Base-by-base conservation (phyloP, 2,329 filamentous ascomycete genomes). In the Bipolaris oryzae region DNA sequence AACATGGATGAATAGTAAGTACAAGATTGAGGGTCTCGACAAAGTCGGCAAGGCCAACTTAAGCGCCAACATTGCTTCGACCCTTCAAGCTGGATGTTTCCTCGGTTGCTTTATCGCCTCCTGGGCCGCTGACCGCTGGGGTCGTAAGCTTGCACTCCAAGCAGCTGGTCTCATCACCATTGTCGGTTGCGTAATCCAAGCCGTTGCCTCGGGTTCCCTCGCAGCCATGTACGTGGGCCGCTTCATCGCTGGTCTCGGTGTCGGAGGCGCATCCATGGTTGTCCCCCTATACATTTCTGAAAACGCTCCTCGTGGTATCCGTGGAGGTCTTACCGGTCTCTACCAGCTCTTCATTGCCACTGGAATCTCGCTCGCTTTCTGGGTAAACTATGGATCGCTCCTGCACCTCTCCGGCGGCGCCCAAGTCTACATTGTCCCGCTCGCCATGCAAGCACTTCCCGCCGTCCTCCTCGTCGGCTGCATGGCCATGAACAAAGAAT, bases 11-110 rank as follows among this genome's bases (percentile, higher is more conserved):
- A 18, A 46, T 49, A 84, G 83, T 0, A 82, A 84, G 64, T 88
- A 86, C 61, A 78, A 80, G 1, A 76, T 87, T 5, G 70, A 77
- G 1, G 67, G 72, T 21, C 68, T 78, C 23, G 72, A 74, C 48
- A 69, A 74, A 28, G 73, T 78, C 2, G 80, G 74, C 3, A 73
- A 76, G 35, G 82, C 83, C 28, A 82, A 86, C 62, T 77, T 89
- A 45, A 83, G 82, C 44, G 85, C 87, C 61, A 89, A 89, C 69
- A 87, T 91, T 55, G 88, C 89, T 25, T 89, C 87, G n/a, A 88
- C 85, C 0, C 81, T 90, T 9, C 87, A 90, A 74, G 87, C 84
- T 39, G 88, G 88, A 48, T 88, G 86, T 60, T 89, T 90, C 72
- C 79, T 84, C 50, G 87, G 87, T 34, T 86, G 86, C 56, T 79